phyloP scores from a whole-genome alignment of 306 rosid genomes.

The Cicer chorassanicum region DNA sequence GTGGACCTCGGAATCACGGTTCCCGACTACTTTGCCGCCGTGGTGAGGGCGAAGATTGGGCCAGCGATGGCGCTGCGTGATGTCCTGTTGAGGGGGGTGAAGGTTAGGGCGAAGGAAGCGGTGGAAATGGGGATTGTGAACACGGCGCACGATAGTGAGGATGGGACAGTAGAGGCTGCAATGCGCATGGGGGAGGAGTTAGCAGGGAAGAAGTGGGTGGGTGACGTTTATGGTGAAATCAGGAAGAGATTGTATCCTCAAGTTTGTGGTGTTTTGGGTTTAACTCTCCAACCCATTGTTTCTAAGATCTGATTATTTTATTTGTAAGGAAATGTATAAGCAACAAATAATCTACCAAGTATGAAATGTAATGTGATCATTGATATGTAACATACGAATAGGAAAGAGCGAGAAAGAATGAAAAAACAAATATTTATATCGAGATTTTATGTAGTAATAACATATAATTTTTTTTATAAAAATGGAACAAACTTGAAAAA shows the following conservation, averaged over 20 bases:
- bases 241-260: slow-evolving; percentile 68
- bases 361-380: background rate
- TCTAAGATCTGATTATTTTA: background rate
- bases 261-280: slow-evolving; percentile 47
- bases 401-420: too few species aligned
- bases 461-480: too few species aligned
- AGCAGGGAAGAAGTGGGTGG: slow-evolving; percentile 54
- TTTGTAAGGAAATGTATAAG: background rate
- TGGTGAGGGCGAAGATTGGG: slow-evolving; percentile 50
- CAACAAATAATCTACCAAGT: background rate
- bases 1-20: slow-evolving; percentile 58
- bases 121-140: slow-evolving; percentile 63
- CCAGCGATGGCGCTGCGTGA: slow-evolving; percentile 49
- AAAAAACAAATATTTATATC: too few species aligned
- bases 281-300: background rate
- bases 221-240: slow-evolving; percentile 58
- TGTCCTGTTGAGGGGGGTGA: slow-evolving; percentile 53
- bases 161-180: slow-evolving; percentile 51
- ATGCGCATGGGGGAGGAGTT: slow-evolving; percentile 55
- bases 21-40: slow-evolving; percentile 56
- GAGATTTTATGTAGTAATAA: too few species aligned
- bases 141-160: slow-evolving; percentile 59
- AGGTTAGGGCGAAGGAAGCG: slow-evolving; percentile 57
- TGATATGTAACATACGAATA: too few species aligned
- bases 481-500: too few species aligned